Evolutionary conservation across 2,329 filamentous ascomycete species (phyloP).

Genomic region (Xylaria sp.): DNA sequence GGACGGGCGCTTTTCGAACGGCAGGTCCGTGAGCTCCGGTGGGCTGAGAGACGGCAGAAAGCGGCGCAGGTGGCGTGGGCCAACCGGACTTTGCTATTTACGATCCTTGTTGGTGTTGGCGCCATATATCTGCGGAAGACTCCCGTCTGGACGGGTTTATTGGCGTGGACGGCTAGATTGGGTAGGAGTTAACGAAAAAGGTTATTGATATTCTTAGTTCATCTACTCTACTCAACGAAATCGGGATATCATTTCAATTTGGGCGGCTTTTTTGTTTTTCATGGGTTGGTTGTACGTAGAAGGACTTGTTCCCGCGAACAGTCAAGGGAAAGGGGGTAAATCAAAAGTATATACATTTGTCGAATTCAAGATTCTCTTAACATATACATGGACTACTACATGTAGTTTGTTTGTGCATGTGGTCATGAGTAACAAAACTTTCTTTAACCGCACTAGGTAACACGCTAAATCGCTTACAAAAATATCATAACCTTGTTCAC

Average conservation of each 20-base stretch:
- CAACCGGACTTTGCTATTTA: conserved; percentile 73
- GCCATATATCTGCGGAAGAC: conserved; percentile 74
- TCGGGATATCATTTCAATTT: not conserved
- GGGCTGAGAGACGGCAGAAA: conserved; percentile 68
- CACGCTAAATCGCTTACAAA: conserved; percentile 22
- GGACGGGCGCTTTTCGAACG: conserved; percentile 75
- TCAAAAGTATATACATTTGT: conserved; percentile 18
- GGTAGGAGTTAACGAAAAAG: conserved; percentile 12
- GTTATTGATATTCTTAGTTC: not conserved
- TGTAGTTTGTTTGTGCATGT: not conserved
- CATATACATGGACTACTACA: not conserved
- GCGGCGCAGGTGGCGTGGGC: conserved; percentile 65
- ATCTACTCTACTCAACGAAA: not conserved
- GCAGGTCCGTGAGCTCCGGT: conserved; percentile 78
- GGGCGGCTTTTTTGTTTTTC: not conserved
- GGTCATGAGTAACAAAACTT: not conserved
- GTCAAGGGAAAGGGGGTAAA: not conserved
- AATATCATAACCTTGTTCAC: not conserved
- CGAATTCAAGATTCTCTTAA: not conserved
- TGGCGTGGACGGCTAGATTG: conserved; percentile 39
- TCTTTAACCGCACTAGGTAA: not conserved
- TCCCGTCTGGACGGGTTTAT: conserved; percentile 47
- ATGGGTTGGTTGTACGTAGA: not conserved
- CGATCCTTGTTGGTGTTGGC: conserved; percentile 73
- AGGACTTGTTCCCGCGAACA: not conserved